Percentiles rank a stretch among this genome's conserved stretches.
These are phyloP conservation scores for Lyophyllum atratum DNA, from an alignment of 768 basidiomycete genomes.

Conservation along the genomic window DNA sequence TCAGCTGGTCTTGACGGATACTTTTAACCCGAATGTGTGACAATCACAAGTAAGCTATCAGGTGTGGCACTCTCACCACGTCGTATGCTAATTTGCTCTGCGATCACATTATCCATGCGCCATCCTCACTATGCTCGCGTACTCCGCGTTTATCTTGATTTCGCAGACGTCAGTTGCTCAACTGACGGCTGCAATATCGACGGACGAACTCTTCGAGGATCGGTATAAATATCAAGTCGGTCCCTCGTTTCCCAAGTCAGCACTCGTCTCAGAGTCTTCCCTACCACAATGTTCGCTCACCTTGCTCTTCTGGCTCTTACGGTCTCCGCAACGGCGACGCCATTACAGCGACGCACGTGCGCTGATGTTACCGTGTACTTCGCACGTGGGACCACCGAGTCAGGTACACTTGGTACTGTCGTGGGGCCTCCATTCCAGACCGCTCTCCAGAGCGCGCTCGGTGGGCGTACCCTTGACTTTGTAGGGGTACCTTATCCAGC, in stretches of 20 bases:
- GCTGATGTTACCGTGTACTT: constrained; percentile 36
- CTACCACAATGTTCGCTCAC: constrained; percentile 17
- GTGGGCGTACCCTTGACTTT: constrained; percentile 32
- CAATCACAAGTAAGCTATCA: too few relatives aligned
- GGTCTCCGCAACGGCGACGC: constrained; percentile 23
- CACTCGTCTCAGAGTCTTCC: not conserved
- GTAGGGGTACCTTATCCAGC: constrained; percentile 39
- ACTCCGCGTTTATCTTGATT: too few relatives aligned
- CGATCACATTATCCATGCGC: too few relatives aligned
- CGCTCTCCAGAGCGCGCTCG: constrained; percentile 30
- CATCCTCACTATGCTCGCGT: too few relatives aligned
- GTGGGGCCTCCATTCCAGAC: constrained; percentile 38
- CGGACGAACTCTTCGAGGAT: too few relatives aligned
- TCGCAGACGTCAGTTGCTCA: too few relatives aligned
- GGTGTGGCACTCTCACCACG: too few relatives aligned
- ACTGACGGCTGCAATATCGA: too few relatives aligned
- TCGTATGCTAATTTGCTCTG: too few relatives aligned
- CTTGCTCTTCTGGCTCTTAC: constrained; percentile 15
- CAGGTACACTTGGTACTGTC: constrained; percentile 32
- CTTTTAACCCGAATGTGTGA: too few relatives aligned
- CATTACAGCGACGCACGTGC: constrained; percentile 22
- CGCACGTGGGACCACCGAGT: constrained; percentile 38
- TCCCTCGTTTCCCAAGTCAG: not conserved
- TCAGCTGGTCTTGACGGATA: too few relatives aligned
- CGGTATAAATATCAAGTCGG: not conserved